These are phyloP conservation scores for Suillus spraguei DNA, from an alignment of 768 basidiomycete species.

Conservation along the genomic window DNA sequence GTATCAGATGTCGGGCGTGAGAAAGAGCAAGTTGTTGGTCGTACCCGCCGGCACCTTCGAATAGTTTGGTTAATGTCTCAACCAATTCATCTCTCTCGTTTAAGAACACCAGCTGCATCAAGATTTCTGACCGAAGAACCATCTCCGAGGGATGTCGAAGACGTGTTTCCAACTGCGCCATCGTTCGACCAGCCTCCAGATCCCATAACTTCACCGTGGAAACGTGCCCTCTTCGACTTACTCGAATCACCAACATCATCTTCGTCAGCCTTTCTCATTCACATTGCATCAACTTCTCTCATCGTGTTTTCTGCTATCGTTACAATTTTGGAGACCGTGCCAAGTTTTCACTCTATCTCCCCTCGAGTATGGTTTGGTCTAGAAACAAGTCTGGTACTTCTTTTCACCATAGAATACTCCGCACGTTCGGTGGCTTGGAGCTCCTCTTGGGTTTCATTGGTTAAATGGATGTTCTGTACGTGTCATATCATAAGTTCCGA, in stretches of 20 bases:
- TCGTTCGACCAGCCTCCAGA: slow-evolving; percentile 37
- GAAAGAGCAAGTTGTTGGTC: too few species aligned
- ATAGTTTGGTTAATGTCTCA: slow-evolving; percentile 25
- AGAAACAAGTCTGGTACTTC: slow-evolving; percentile 79
- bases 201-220: slow-evolving; percentile 48
- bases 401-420: slow-evolving; percentile 88
- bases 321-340: slow-evolving; percentile 80
- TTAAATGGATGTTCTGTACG: slow-evolving; percentile 72
- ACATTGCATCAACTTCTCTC: slow-evolving; percentile 67
- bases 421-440: slow-evolving; percentile 78
- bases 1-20: neutral
- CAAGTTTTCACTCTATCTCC: slow-evolving; percentile 69
- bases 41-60: neutral
- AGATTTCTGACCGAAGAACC: slow-evolving; percentile 49
- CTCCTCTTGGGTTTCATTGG: slow-evolving; percentile 57
- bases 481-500: slow-evolving; percentile 9
- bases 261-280: slow-evolving; percentile 72
- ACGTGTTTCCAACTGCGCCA: slow-evolving; percentile 40
- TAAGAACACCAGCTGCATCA: slow-evolving; percentile 30
- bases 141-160: slow-evolving; percentile 38
- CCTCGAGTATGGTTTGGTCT: slow-evolving; percentile 83
- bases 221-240: slow-evolving; percentile 64
- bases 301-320: slow-evolving; percentile 77
- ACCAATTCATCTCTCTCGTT: slow-evolving; percentile 31
- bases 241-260: slow-evolving; percentile 84